phyloP scores from a whole-genome alignment of 2,329 filamentous ascomycete genomes.

The Ramularia endophylla region DNA sequence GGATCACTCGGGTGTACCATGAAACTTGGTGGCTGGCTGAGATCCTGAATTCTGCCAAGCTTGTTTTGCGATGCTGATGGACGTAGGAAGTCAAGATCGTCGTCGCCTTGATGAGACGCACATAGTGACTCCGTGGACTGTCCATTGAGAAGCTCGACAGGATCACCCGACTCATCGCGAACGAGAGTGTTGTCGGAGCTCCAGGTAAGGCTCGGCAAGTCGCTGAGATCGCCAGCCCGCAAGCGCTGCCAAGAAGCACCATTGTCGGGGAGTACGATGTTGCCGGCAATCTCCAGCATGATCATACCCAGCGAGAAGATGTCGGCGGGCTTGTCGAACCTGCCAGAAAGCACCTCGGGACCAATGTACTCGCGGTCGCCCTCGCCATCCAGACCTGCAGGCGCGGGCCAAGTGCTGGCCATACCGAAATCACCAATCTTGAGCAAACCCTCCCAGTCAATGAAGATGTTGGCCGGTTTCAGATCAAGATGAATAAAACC shows the following conservation, averaged over 20 bases:
- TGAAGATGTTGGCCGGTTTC: constrained; percentile 78
- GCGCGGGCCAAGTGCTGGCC: constrained; percentile 72
- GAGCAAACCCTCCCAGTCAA: constrained; percentile 72
- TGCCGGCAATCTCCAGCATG: constrained; percentile 88
- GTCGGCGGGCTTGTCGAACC: constrained; percentile 85
- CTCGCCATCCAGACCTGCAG: constrained; percentile 75
- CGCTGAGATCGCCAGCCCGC: constrained; percentile 80
- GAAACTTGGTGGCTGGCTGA: constrained; percentile 70
- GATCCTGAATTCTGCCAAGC: constrained; percentile 42
- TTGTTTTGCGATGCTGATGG: constrained; percentile 20
- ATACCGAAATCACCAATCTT: constrained; percentile 86
- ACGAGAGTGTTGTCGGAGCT: constrained; percentile 63
- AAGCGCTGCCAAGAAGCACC: constrained; percentile 86
- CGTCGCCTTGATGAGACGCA: constrained; percentile 28
- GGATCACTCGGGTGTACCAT: constrained; percentile 73
- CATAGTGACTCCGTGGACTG: constrained; percentile 23
- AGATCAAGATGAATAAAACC: constrained; percentile 82
- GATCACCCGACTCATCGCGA: constrained; percentile 69
- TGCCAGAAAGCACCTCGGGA: constrained; percentile 80
- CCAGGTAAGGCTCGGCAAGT: constrained; percentile 81
- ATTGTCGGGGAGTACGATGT: constrained; percentile 89
- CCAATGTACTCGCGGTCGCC: constrained; percentile 96
- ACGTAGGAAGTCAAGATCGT: constrained; percentile 32
- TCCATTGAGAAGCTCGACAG: constrained; percentile 32
- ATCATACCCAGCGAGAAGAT: constrained; percentile 93